Percentiles rank a stretch among this genome's conserved stretches.
Conservation (phyloP, 495 filamentous ascomycete genomes). For the Chaetomium fimeti region DNA sequence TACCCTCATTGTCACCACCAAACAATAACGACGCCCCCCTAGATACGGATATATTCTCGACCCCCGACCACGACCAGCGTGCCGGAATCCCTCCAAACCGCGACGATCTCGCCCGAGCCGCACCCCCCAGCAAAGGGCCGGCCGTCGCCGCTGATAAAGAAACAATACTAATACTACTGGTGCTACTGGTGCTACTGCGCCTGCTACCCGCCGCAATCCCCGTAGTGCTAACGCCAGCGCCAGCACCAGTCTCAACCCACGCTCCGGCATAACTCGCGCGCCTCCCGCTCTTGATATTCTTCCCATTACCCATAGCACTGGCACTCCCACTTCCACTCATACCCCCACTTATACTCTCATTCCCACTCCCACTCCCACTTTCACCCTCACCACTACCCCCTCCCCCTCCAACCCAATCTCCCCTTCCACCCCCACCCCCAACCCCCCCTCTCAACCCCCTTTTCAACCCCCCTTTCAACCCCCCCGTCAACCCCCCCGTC, state of each 20-base stretch:
- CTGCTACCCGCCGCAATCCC: too few species aligned
- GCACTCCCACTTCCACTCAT: not conserved
- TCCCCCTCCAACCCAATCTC: not conserved
- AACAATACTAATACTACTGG: too few species aligned
- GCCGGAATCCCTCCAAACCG: not conserved
- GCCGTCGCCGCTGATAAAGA: too few species aligned
- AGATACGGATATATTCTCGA: not conserved
- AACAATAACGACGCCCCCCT: not conserved
- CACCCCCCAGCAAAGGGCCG: too few species aligned
- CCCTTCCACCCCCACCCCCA: too few species aligned
- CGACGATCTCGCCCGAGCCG: not conserved
- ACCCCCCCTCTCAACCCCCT: slow-evolving; percentile 26
- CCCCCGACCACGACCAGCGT: not conserved
- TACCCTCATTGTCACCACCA: not conserved
- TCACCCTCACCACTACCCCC: not conserved
- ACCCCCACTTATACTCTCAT: not conserved
- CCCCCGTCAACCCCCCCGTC: slow-evolving; percentile 31
- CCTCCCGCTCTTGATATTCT: too few species aligned
- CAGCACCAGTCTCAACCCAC: too few species aligned
- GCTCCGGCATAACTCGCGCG: too few species aligned
- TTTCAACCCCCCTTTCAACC: slow-evolving; percentile 31
- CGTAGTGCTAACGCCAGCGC: too few species aligned
- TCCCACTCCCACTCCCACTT: not conserved
- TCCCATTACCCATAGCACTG: not conserved
- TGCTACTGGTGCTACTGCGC: too few species aligned